A percentile compares a stretch with the other conserved stretches of the same genome.
Evolutionary conservation across 208 protist species (phyloP).

Genomic region (Trypanosoma platydactyli): DNA sequence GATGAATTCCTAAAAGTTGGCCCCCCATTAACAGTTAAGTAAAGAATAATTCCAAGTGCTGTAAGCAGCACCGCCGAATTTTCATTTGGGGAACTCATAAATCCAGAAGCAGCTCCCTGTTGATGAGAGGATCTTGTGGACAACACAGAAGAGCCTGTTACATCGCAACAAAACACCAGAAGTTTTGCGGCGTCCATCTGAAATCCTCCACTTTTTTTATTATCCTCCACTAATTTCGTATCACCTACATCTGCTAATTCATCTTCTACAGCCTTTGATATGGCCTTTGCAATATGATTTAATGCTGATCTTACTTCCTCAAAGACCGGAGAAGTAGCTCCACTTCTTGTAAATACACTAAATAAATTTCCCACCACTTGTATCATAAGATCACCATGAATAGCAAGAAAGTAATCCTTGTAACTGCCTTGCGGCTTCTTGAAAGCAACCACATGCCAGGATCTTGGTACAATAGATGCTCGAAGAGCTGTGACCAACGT

Average conservation of each 20-base stretch:
- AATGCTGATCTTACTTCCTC: slow-evolving; percentile 56
- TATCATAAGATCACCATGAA: slow-evolving; percentile 49
- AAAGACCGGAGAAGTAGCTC: slow-evolving; percentile 37
- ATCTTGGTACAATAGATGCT: slow-evolving; percentile 52
- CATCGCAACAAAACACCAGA: slow-evolving; percentile 17
- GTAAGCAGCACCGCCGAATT: slow-evolving; percentile 30
- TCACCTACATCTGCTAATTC: slow-evolving; percentile 3
- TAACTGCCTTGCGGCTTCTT: slow-evolving; percentile 27
- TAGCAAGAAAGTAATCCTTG: slow-evolving; percentile 35
- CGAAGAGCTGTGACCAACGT: slow-evolving; percentile 59
- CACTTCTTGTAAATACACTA: slow-evolving; percentile 37
- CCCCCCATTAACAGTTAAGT: slow-evolving; percentile 87
- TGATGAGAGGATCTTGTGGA: neutral
- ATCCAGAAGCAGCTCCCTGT: slow-evolving; percentile 6
- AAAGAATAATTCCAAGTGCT: slow-evolving; percentile 58
- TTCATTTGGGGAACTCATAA: slow-evolving; percentile 11
- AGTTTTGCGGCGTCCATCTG: slow-evolving; percentile 16
- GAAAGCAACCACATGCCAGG: slow-evolving; percentile 25
- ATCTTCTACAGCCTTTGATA: slow-evolving; percentile 58
- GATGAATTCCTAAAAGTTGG: slow-evolving; percentile 77
- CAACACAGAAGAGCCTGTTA: slow-evolving; percentile 13
- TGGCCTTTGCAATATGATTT: slow-evolving; percentile 47
- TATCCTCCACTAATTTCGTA: neutral
- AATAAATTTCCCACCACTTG: slow-evolving; percentile 53
- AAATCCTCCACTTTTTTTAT: neutral